Base-by-base conservation (phyloP, 2,329 filamentous ascomycete species). In the Ceratocystis cacaofunesta region DNA sequence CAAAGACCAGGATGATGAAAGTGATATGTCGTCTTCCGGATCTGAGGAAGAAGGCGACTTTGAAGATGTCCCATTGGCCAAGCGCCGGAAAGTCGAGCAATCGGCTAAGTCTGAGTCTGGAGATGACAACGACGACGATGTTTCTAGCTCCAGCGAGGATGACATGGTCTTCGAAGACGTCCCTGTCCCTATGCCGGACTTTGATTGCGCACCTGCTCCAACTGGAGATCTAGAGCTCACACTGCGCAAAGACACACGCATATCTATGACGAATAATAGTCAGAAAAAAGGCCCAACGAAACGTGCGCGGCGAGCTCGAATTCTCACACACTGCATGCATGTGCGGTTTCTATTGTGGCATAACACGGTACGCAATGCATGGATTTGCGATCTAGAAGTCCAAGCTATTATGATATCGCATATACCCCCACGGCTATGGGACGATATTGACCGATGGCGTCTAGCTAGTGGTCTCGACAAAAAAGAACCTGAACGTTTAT, bases 331-430 rank as follows among this genome's bases (percentile, higher is more conserved):
- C 74, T 89, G 89, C 70, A 80, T 96, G 70, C 94, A 99, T 74
- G 91, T 97, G 1, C 86, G 95, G 72, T 83, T 85, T 63, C 78
- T 99, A 17, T 81, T 99, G 67, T 96, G 88, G 80, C 92, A 97
- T 73, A 97, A 97, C 72, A 83, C 89, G 0, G 75, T 94, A 15
- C 84, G 89, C 52, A 96, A 97, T 73, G 79, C 84, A 0, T 97
- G 92, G 87, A 76, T 91, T 22, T 89, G 89, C 70, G 89, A 97
- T 70, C 74, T 80, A 2, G 83, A 88, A 68, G 79, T 95, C 0
- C 89, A 94, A 68, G 84, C 85, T 10, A 87, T 85, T 17, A 79
- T 96, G 72, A 79, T 94, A 3, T 84, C 85, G n/a, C 86, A 90
- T 66, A 71, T 96, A 5, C 81, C 88, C 0, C 78, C 83, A 0